Evolutionary conservation across 1,284 basidiomycete genomes (phyloP).

Genomic region (Boletus semigastroideus): DNA sequence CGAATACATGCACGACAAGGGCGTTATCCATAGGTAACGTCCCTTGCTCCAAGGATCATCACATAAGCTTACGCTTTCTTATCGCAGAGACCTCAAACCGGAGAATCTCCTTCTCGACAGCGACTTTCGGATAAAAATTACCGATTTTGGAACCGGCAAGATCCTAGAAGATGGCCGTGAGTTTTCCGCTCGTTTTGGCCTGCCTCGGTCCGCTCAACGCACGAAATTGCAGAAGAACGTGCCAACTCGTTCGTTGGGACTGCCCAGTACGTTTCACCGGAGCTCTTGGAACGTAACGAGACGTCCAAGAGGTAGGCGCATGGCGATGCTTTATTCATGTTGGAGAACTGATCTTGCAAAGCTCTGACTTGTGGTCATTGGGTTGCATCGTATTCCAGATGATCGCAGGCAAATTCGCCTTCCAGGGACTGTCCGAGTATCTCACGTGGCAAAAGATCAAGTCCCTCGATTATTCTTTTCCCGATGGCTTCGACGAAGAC

Average conservation of each 20-base stretch:
- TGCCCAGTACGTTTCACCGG: conserved; percentile 94
- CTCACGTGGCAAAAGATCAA: conserved; percentile 82
- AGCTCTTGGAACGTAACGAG: conserved; percentile 78
- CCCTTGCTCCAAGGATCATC: conserved; percentile 1
- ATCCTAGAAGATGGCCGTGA: conserved; percentile 62
- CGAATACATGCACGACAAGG: conserved; percentile 85
- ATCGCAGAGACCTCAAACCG: conserved; percentile 78
- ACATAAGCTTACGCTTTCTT: conserved; percentile 7
- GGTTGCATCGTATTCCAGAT: conserved; percentile 98
- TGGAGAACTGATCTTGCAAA: conserved; percentile 31
- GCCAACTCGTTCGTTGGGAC: conserved; percentile 93
- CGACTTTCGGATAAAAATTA: conserved; percentile 86
- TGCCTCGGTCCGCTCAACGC: conserved; percentile 1
- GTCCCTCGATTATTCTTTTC: conserved; percentile 69
- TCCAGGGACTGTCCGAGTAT: conserved; percentile 84
- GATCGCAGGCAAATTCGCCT: conserved; percentile 91
- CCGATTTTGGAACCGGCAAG: conserved; percentile 97
- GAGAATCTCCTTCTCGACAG: conserved; percentile 91
- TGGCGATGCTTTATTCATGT: not conserved
- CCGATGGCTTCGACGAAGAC: conserved; percentile 67
- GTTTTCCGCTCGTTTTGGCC: conserved; percentile 12
- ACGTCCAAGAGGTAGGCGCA: conserved; percentile 62
- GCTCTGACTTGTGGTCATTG: conserved; percentile 96
- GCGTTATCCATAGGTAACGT: conserved; percentile 82
- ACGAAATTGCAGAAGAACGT: conserved; percentile 40